phyloP scores from a whole-genome alignment of 2,329 filamentous ascomycete species.

The Cladobotryum protrusum region DNA sequence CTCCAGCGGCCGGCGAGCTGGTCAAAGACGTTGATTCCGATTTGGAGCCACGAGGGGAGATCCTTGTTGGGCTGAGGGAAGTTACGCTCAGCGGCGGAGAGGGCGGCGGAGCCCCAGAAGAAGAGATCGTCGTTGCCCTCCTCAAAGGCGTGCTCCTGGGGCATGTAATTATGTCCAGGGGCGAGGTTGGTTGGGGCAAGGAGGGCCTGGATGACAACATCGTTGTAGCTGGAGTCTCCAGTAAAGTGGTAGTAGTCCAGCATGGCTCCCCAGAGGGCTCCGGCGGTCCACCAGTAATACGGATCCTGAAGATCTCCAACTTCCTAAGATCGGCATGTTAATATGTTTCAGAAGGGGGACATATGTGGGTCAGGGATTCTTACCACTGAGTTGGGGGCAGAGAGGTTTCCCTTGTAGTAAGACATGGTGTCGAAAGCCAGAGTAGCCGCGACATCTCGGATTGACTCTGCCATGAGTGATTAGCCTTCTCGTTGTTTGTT shows the following conservation, averaged over 20 bases:
- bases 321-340: slow-evolving; percentile 27
- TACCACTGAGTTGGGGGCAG: slow-evolving; percentile 40
- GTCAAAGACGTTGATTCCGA: slow-evolving; percentile 68
- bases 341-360: neutral
- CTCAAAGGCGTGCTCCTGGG: slow-evolving; percentile 46
- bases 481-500: neutral
- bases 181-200: slow-evolving; percentile 50
- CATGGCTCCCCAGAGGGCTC: slow-evolving; percentile 61
- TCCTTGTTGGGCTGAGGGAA: slow-evolving; percentile 54
- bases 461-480: slow-evolving; percentile 42
- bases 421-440: slow-evolving; percentile 56
- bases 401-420: slow-evolving; percentile 58
- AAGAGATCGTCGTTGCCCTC: slow-evolving; percentile 71
- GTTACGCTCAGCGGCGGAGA: slow-evolving; percentile 63
- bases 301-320: slow-evolving; percentile 59
- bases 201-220: slow-evolving; percentile 52
- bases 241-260: slow-evolving; percentile 65
- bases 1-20: slow-evolving; percentile 67
- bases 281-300: slow-evolving; percentile 64
- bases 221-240: slow-evolving; percentile 55
- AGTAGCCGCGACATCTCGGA: slow-evolving; percentile 54
- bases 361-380: slow-evolving; percentile 4
- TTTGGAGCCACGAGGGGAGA: slow-evolving; percentile 58
- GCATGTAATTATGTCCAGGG: slow-evolving; percentile 54
- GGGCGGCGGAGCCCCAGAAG: slow-evolving; percentile 64